Base-by-base conservation (phyloP, 192 early-diverging fungal species). In the Entomortierella parvispora region DNA sequence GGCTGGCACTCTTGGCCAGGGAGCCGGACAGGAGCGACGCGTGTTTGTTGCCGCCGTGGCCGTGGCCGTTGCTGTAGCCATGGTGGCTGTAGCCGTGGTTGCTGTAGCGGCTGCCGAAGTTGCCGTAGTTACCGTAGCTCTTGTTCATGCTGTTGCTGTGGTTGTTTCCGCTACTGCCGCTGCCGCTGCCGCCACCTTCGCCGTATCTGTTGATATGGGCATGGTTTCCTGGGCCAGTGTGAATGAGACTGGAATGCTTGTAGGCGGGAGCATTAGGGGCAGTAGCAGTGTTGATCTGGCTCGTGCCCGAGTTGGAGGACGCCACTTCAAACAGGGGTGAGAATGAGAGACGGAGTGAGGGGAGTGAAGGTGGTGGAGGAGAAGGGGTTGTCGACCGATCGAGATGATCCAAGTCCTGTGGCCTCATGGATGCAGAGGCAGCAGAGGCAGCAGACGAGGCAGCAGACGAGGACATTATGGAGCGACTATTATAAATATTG, bases 301-400 rank as follows among this genome's bases (percentile, higher is more conserved):
- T 58, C 11, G 64, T 55, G 50, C 63, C 57, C 20, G 71, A 65
- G 53, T 56, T 55, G 4, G 59, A 42, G 18, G 59, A 55, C 12
- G 65, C 56, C 60, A 71, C 65, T 25, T 76, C 71, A 50, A 76
- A 76, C 40, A 76, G 71, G 11, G 71, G 71, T 7, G 71, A 62
- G 59, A 76, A 76, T 4, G 71, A 76, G 22, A 76, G 59, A 8
- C 71, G 64, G 15, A 76, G 59, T 7, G 62, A 65, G 18, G 71
- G 71, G 1, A 71, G 34, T 3, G 61, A 71, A n/a, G 69, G 69
- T 42, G 68, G 37, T 5, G 53, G 61, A 26, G 69, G 45, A 8
- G 61, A 47, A 23, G 69, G 54, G 10, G 60, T 55, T 9, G 69
- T 34, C 4, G 69, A 43, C 34, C 26, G 68, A 55, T 70, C 58